phyloP scores from a whole-genome alignment of 192 early-diverging fungal species.

The Backusella australiensis region DNA sequence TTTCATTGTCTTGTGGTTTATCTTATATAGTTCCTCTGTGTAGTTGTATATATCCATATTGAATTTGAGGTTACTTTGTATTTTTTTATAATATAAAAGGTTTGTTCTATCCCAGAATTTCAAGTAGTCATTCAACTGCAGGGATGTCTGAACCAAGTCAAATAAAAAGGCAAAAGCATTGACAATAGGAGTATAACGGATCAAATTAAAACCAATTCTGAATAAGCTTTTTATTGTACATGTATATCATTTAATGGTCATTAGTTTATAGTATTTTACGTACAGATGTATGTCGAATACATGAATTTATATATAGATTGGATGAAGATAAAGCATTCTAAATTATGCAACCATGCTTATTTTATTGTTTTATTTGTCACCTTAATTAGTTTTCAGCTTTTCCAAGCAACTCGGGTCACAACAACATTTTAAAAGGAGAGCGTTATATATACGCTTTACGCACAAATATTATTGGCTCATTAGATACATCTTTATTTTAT shows the following conservation, averaged over 20 bases:
- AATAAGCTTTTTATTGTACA: background rate
- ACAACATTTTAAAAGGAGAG: background rate
- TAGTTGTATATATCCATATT: background rate
- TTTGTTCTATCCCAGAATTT: background rate
- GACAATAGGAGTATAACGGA: background rate
- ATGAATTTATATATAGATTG: background rate
- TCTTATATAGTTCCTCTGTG: background rate
- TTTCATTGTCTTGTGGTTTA: background rate
- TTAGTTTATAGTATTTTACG: background rate
- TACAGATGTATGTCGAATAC: background rate
- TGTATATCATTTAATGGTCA: background rate
- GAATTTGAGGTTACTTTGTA: background rate
- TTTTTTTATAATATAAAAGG: background rate
- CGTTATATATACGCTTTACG: background rate
- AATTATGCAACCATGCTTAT: background rate
- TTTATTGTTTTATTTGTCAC: background rate
- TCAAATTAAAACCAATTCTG: background rate
- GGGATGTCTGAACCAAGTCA: background rate
- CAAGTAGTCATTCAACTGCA: background rate
- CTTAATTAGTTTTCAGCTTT: background rate
- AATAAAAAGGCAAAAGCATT: conserved; percentile 6
- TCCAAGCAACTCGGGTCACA: background rate
- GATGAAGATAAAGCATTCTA: background rate
- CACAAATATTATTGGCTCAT: background rate
- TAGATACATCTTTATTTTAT: background rate